Evolutionary conservation across 345 rosid species (phyloP), one percentile per base, ranked within the genome.

Genomic region (Camelina hispida): DNA sequence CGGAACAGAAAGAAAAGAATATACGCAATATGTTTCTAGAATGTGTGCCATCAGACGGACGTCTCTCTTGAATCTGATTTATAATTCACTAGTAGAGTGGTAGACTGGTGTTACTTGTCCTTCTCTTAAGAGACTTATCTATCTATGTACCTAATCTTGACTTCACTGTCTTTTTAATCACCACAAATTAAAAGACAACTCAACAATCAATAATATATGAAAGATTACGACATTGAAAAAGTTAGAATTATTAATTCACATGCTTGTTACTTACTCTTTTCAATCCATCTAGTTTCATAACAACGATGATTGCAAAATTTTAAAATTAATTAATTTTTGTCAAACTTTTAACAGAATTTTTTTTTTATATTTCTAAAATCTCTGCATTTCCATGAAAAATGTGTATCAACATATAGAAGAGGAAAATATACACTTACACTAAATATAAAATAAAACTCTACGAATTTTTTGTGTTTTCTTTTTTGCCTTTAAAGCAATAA

Each of bases 171-270:
- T 34, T 34, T 32, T 5, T 32, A 34, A 34, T 8, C 37, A 60
- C 18, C 14, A 71, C 17, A 50, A 22, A 35, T 48, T 30, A 16
- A 17, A 46, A 46, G 14, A 55, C 25, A 40, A 32, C 9, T 32
- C 60, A 22, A 50, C 68, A 23, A 25, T 38, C 51, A 17, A 50
- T 37, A 51, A 12, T 61, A 38, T 18, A 60, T 38, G 18, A 18
- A 28, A 61, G 68, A 51, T 17, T 51, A 51, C n/a, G 20, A 72
- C 61, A 51, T 38, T 23, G 16, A 12, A 12, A 61, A 38, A 51
- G 44, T 50, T 50, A n/a, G 30, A 37, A 11, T n/a, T 72, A 37
- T 6, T 72, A 38, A 51, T 25, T 40, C 68, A 51, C 35, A 38
- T 38, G 20, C 35, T 57, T 34, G 28, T 7, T 13, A 62, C 43